Conservation (phyloP, 257 asterid species). For the Fraxinus anomala region DNA sequence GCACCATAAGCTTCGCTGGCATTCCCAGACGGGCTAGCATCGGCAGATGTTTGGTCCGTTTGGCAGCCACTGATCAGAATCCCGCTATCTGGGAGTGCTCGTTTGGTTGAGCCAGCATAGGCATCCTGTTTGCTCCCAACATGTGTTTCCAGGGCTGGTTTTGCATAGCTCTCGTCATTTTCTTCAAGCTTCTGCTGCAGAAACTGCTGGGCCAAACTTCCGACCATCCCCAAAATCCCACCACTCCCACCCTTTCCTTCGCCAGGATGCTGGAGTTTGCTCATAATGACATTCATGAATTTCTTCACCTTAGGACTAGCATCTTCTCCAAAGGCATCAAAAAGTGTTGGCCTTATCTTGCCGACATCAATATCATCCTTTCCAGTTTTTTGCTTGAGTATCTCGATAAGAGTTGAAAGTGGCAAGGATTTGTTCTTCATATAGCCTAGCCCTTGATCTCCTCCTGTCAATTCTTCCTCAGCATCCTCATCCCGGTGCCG, state of each 20-base stretch:
- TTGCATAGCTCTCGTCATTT: constrained; percentile 62
- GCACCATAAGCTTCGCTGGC: constrained; percentile 80
- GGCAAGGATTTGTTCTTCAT: constrained; percentile 74
- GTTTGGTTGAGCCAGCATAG: constrained; percentile 62
- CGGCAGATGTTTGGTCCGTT: constrained; percentile 83
- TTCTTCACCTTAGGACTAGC: constrained; percentile 95
- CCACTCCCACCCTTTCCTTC: constrained; percentile 43
- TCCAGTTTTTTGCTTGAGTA: constrained; percentile 89
- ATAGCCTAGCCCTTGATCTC: constrained; percentile 31
- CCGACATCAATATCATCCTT: constrained; percentile 93
- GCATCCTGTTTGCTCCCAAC: constrained; percentile 71
- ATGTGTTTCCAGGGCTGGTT: constrained; percentile 72
- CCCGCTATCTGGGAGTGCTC: constrained; percentile 65
- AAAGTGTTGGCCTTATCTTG: constrained; percentile 82
- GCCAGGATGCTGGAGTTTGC: constrained; percentile 49
- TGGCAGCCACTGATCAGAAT: constrained; percentile 91
- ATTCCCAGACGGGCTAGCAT: constrained; percentile 73
- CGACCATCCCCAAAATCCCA: constrained; percentile 77
- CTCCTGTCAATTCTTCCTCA: constrained; percentile 28
- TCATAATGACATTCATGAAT: constrained; percentile 83
- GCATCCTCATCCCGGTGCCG: constrained; percentile 35
- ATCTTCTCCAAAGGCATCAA: constrained; percentile 84
- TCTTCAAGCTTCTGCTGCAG: constrained; percentile 80
- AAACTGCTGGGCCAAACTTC: constrained; percentile 77
- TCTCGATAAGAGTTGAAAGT: constrained; percentile 71